phyloP scores from a whole-genome alignment of 495 filamentous ascomycete genomes.

The Penicillium riverlandense region DNA sequence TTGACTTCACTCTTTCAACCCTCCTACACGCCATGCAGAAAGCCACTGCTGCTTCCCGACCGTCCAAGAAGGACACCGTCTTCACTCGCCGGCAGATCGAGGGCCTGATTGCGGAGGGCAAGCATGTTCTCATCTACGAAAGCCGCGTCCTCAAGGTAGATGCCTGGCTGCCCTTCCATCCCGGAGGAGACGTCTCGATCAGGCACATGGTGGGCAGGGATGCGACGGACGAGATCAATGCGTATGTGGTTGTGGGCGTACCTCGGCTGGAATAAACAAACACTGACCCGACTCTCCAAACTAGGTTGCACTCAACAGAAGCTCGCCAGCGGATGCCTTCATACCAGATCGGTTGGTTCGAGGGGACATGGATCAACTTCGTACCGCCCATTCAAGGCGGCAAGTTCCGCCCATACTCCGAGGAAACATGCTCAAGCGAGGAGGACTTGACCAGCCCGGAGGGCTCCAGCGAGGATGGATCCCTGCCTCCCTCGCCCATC shows the following conservation, averaged over 20 bases:
- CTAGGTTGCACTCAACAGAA: slow-evolving; percentile 76
- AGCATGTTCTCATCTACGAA: slow-evolving; percentile 72
- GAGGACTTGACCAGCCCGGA: slow-evolving; percentile 30
- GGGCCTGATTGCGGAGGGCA: slow-evolving; percentile 79
- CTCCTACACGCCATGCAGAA: slow-evolving; percentile 13
- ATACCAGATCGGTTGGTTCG: slow-evolving; percentile 78
- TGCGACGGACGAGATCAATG: slow-evolving; percentile 92
- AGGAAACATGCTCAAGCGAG: slow-evolving; percentile 25
- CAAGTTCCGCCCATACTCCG: slow-evolving; percentile 56
- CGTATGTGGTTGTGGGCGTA: slow-evolving; percentile 47
- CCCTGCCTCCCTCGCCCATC: slow-evolving; percentile 49
- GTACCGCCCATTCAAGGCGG: slow-evolving; percentile 90
- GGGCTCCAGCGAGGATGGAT: slow-evolving; percentile 31
- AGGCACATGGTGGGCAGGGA: slow-evolving; percentile 93
- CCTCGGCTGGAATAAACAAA: too few species aligned
- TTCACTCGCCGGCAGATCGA: slow-evolving; percentile 75
- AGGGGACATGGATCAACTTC: slow-evolving; percentile 84
- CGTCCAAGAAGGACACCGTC: slow-evolving; percentile 40
- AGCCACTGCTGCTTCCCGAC: slow-evolving; percentile 4
- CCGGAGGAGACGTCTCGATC: slow-evolving; percentile 88
- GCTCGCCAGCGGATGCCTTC: slow-evolving; percentile 68
- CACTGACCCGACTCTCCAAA: not conserved
- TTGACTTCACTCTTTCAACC: slow-evolving; percentile 3
- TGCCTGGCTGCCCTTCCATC: slow-evolving; percentile 81
- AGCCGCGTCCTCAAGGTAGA: slow-evolving; percentile 79